Conservation (phyloP, 331 rosid species). For the Quercus tomentella region DNA sequence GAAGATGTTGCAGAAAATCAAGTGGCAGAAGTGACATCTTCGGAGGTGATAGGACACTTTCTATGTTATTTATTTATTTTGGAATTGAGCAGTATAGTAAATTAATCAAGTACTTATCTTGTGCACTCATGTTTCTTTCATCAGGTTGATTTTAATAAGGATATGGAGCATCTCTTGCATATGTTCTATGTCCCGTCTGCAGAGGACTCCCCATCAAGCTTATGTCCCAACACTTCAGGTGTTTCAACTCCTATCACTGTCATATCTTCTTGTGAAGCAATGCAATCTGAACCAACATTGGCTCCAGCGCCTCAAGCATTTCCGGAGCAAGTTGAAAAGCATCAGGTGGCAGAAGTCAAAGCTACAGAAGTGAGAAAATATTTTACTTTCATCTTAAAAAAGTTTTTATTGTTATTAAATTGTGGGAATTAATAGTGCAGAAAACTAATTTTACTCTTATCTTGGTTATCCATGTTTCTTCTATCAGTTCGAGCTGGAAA, state of each 20-base stretch:
- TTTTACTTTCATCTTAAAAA: constrained; percentile 5
- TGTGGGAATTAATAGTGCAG: not conserved
- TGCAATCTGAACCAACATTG: constrained; percentile 32
- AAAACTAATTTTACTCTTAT: not conserved
- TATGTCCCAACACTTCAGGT: not conserved
- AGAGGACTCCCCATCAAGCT: no score
- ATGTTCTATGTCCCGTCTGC: constrained; percentile 17
- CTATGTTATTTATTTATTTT: not conserved
- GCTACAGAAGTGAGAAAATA: constrained; percentile 41
- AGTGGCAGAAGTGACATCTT: constrained; percentile 1
- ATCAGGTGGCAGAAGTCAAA: constrained; percentile 1
- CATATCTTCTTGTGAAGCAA: constrained; percentile 52
- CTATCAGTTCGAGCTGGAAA: constrained; percentile 27
- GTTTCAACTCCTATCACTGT: constrained; percentile 35
- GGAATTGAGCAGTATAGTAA: not conserved
- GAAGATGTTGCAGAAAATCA: constrained; percentile 28
- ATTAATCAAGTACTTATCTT: not conserved
- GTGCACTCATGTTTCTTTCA: constrained; percentile 3
- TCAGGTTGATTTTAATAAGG: constrained; percentile 27
- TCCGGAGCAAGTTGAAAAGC: constrained; percentile 35
- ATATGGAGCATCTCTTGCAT: constrained; percentile 17
- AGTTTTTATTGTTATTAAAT: no score
- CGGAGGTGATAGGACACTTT: constrained; percentile 30
- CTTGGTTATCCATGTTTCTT: not conserved
- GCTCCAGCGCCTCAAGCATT: constrained; percentile 39